Base-by-base conservation (phyloP, 495 filamentous ascomycete species). In the Xylaria longipes region DNA sequence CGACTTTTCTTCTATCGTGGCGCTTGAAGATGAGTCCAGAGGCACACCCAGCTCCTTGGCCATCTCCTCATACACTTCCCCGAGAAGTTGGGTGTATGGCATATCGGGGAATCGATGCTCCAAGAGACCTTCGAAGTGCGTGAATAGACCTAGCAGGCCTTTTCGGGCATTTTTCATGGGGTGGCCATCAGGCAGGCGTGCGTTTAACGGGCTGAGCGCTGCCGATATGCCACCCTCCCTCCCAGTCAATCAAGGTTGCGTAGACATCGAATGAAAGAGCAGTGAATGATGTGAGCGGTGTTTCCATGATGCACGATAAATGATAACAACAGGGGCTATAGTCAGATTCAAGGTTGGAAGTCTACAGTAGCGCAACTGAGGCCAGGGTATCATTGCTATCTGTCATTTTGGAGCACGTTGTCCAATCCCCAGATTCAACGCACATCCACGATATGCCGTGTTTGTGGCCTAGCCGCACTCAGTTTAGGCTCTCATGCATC, bases 201-300 rank as follows among this genome's bases (percentile, higher is more conserved):
- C 33, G 5, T 37, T 60, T 22, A 33, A 37, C 0, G 57, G 57
- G 12, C 20, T 2, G 4, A 37, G 57, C 31, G 57, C 57, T 22
- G 17, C 20, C 14, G 17, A 60, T 37, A 60, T 60, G 31, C 29
- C 57, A 22, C 31, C 22, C 33, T 60, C 57, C 57, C 57, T 60
- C 57, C 57, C 57, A 60, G 7, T 37, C 33, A 5, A 60, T 22
- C 57, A 60, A 60, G 1, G 57, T 60, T 12, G 33, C 33, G 20
- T 60, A 60, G 33, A 37, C 57, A 37, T 60, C 57, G 57, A 56
- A 56, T 12, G 57, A 37, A 11, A 60, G 33, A 37, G 52, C 52
- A 29, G 52, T 56, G 14, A 29, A 56, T 56, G 52, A 56, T 1
- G 52, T 31, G 14, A 56, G 52, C 27, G 52, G 2, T 7, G 14